These are phyloP conservation scores for Trametes elegans DNA, from an alignment of 768 basidiomycete species.

Conservation along the genomic window DNA sequence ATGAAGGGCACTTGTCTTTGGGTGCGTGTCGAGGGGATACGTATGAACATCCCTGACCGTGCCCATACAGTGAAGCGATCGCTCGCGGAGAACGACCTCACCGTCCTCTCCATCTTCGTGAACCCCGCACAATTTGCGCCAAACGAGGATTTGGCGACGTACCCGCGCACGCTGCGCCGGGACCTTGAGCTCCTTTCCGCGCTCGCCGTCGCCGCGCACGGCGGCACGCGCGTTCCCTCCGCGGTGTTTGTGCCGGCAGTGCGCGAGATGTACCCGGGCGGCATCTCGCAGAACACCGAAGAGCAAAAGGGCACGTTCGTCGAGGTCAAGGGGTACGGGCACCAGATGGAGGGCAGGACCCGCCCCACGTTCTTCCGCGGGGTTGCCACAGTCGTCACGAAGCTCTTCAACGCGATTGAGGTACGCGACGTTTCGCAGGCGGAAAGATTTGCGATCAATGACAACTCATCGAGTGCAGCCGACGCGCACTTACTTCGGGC, in stretches of 20 bases:
- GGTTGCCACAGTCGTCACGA: conserved; percentile 92
- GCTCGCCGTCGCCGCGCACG: conserved; percentile 26
- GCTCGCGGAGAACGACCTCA: conserved; percentile 75
- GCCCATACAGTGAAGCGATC: conserved; percentile 64
- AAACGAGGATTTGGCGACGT: conserved; percentile 87
- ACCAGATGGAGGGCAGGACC: conserved; percentile 89
- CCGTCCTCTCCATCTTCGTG: conserved; percentile 94
- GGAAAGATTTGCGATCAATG: neutral
- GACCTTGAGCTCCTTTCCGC: conserved; percentile 66
- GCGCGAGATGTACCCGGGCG: conserved; percentile 89
- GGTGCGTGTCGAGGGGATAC: conserved; percentile 43
- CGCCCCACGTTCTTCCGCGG: conserved; percentile 94
- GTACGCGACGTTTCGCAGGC: conserved; percentile 39
- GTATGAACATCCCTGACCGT: neutral
- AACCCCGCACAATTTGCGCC: conserved; percentile 98
- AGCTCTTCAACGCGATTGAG: conserved; percentile 91
- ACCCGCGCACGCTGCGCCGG: conserved; percentile 79
- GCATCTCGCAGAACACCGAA: conserved; percentile 72
- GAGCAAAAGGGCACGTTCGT: conserved; percentile 87
- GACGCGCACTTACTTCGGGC: conserved; percentile 90
- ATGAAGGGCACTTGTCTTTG: conserved; percentile 89
- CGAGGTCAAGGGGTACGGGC: conserved; percentile 86
- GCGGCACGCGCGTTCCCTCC: conserved; percentile 41
- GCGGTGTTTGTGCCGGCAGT: conserved; percentile 82
- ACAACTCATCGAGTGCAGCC: conserved; percentile 49